A percentile compares a stretch with the other conserved stretches of the same genome.
Evolutionary conservation across 345 rosid genomes (phyloP).

Genomic region (Turnera subulata): DNA sequence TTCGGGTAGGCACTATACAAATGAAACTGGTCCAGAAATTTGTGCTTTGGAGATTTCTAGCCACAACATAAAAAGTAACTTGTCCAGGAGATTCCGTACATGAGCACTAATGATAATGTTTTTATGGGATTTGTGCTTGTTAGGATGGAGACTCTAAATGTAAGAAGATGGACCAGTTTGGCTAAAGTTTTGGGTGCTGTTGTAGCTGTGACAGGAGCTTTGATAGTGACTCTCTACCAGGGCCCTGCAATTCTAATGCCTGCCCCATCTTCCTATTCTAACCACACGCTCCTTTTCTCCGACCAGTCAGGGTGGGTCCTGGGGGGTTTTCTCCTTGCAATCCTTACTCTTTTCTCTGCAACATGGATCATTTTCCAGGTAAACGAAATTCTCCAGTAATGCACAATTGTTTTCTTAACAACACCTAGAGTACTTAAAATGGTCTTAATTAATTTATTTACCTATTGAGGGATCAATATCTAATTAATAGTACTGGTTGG

Average conservation of each 20-base stretch:
- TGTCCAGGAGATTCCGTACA: not conserved
- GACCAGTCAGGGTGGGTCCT: conserved; percentile 38
- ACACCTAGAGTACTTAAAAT: no score
- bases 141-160: conserved; percentile 38
- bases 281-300: conserved; percentile 12
- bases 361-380: conserved; percentile 40
- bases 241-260: conserved; percentile 28
- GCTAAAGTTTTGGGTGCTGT: conserved; percentile 38
- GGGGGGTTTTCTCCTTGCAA: conserved; percentile 37
- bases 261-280: conserved; percentile 2
- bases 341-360: conserved; percentile 23
- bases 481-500: no score
- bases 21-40: not conserved
- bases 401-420: not conserved
- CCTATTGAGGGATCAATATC: not conserved
- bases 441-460: not conserved
- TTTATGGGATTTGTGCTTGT: not conserved
- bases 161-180: conserved; percentile 32
- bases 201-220: conserved; percentile 39
- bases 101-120: not conserved
- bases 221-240: conserved; percentile 32
- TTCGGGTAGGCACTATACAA: conserved; percentile 15
- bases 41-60: not conserved
- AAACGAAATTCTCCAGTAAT: not conserved
- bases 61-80: no score